Evolutionary conservation across 2,329 filamentous ascomycete species (phyloP).

Genomic region (Beauveria asiatica): DNA sequence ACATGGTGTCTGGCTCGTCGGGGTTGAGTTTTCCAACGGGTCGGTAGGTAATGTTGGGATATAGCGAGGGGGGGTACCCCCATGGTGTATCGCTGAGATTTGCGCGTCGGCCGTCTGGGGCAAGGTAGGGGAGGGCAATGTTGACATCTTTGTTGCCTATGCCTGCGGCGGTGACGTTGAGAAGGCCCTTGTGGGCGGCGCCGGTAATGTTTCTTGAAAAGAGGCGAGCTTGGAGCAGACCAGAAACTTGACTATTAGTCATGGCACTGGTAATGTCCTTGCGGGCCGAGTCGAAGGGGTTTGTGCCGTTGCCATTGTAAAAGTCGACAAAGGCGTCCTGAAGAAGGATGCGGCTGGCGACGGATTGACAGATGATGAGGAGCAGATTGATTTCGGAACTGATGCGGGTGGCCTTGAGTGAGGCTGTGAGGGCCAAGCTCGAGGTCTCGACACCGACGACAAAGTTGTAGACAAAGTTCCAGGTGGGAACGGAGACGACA

Average conservation of each 20-base stretch:
- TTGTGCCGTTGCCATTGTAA: slow-evolving; percentile 45
- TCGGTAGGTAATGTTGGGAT: slow-evolving; percentile 68
- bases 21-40: slow-evolving; percentile 33
- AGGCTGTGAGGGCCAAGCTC: slow-evolving; percentile 68
- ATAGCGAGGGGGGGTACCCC: slow-evolving; percentile 65
- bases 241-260: slow-evolving; percentile 45
- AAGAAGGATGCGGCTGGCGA: slow-evolving; percentile 57
- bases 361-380: slow-evolving; percentile 63
- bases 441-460: slow-evolving; percentile 45
- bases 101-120: slow-evolving; percentile 48
- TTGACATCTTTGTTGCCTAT: slow-evolving; percentile 23
- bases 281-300: slow-evolving; percentile 52
- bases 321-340: slow-evolving; percentile 45
- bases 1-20: slow-evolving; percentile 31
- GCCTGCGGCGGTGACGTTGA: slow-evolving; percentile 53
- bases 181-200: slow-evolving; percentile 39
- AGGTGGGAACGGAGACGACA: slow-evolving; percentile 73
- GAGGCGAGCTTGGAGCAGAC: slow-evolving; percentile 61
- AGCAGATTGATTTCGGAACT: slow-evolving; percentile 71
- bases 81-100: slow-evolving; percentile 51
- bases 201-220: slow-evolving; percentile 62
- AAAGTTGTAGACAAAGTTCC: slow-evolving; percentile 49
- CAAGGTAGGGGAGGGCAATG: slow-evolving; percentile 54
- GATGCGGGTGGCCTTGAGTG: slow-evolving; percentile 77
- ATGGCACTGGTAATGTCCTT: slow-evolving; percentile 65